Evolutionary conservation across 2,329 filamentous ascomycete species (phyloP).

Genomic region (Ploettnerulaceae sp.): DNA sequence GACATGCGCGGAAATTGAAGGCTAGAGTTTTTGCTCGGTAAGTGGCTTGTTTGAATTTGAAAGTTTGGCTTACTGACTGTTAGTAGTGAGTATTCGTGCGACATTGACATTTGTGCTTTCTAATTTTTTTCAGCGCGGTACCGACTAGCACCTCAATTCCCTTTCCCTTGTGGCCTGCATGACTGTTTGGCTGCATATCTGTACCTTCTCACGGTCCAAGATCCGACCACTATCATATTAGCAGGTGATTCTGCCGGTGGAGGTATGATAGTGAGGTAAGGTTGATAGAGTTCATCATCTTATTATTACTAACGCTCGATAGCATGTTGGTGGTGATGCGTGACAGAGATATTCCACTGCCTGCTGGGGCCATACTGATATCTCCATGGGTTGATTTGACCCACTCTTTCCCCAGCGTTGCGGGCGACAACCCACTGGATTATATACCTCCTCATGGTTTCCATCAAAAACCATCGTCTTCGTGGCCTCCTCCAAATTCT

Average conservation of each 20-base stretch:
- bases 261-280: constrained; percentile 71
- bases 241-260: constrained; percentile 92
- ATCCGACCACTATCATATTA: constrained; percentile 76
- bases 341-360: constrained; percentile 77
- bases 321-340: constrained; percentile 71
- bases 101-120: neutral
- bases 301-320: constrained; percentile 26
- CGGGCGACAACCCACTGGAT: constrained; percentile 66
- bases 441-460: constrained; percentile 89
- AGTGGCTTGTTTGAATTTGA: constrained; percentile 21
- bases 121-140: constrained; percentile 55
- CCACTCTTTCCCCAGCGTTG: constrained; percentile 91
- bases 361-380: constrained; percentile 84
- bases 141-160: constrained; percentile 85
- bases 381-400: constrained; percentile 96
- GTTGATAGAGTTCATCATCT: too few species aligned
- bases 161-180: constrained; percentile 87
- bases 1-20: constrained; percentile 90
- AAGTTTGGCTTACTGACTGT: constrained; percentile 10
- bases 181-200: constrained; percentile 89
- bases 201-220: constrained; percentile 69
- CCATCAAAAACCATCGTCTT: constrained; percentile 78
- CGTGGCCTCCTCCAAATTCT: constrained; percentile 89
- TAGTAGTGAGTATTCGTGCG: constrained; percentile 28
- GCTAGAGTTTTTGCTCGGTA: constrained; percentile 76